These are phyloP conservation scores for Chlamydomonas asymmetrica DNA, from an alignment of 139 green algal species.

Conservation along the genomic window DNA sequence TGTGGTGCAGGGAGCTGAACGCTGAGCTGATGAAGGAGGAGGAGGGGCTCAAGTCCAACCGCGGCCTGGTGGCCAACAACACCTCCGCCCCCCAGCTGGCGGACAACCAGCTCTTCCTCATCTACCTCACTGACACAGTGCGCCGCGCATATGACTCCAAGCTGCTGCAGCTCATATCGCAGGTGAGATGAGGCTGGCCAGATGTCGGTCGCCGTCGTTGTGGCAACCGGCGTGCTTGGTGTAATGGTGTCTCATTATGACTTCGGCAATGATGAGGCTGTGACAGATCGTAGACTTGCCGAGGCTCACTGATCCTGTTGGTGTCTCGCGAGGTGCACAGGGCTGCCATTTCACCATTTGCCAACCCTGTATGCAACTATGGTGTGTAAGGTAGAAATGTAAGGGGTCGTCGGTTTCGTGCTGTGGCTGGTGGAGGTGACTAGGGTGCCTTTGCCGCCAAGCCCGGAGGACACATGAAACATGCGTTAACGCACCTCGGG, in stretches of 20 bases:
- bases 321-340: slow-evolving; percentile 6
- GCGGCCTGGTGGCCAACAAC: slow-evolving; percentile 48
- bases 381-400: too few relatives aligned
- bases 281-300: not conserved
- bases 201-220: not conserved
- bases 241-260: not conserved
- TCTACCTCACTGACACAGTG: slow-evolving; percentile 53
- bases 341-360: not conserved
- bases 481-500: too few relatives aligned
- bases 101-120: slow-evolving; percentile 57
- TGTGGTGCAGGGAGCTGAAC: slow-evolving; percentile 55
- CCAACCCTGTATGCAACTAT: too few relatives aligned
- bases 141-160: slow-evolving; percentile 51
- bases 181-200: slow-evolving; percentile 45
- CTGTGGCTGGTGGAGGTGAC: too few relatives aligned
- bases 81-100: slow-evolving; percentile 27
- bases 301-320: not conserved
- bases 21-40: slow-evolving; percentile 58
- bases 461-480: too few relatives aligned
- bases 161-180: slow-evolving; percentile 50
- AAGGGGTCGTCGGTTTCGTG: too few relatives aligned
- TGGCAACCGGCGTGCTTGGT: not conserved
- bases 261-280: not conserved
- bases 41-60: slow-evolving; percentile 55
- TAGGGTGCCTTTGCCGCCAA: too few relatives aligned